Evolutionary conservation across 2,329 filamentous ascomycete species (phyloP).

Genomic region (Trichoderma lentiforme): DNA sequence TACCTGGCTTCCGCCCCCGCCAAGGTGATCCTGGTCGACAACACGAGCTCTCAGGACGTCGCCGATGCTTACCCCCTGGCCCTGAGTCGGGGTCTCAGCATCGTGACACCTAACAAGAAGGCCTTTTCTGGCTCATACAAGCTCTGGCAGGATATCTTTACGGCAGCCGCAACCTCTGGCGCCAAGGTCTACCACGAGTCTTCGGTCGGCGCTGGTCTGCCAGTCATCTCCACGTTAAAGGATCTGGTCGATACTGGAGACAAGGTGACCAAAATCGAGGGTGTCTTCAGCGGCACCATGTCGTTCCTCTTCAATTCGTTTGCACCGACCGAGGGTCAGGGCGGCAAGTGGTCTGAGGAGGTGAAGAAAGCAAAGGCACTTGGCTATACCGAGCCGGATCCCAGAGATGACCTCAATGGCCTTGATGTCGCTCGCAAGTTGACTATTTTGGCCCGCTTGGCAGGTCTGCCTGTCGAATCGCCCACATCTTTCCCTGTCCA

Average conservation of each 20-base stretch:
- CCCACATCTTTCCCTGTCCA: conserved; percentile 91
- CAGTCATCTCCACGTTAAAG: conserved; percentile 87
- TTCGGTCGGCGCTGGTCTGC: conserved; percentile 87
- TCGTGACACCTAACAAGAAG: conserved; percentile 98
- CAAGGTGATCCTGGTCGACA: conserved; percentile 85
- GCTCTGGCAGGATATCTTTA: conserved; percentile 86
- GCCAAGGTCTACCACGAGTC: conserved; percentile 94
- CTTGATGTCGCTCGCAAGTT: conserved; percentile 92
- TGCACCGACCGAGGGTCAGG: conserved; percentile 70
- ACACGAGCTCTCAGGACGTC: conserved; percentile 86
- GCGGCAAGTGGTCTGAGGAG: conserved; percentile 84
- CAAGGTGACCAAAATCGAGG: conserved; percentile 86
- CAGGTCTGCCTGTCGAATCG: conserved; percentile 75
- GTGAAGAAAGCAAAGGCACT: conserved; percentile 89
- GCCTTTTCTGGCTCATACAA: conserved; percentile 80
- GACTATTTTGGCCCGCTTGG: conserved; percentile 86
- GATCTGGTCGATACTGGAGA: conserved; percentile 95
- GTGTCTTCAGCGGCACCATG: conserved; percentile 96
- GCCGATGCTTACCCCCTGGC: conserved; percentile 80
- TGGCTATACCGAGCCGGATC: conserved; percentile 89
- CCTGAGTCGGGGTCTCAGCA: conserved; percentile 75
- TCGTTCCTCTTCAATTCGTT: conserved; percentile 98
- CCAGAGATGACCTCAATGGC: conserved; percentile 81
- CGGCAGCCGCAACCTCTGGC: conserved; percentile 63
- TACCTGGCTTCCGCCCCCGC: conserved; percentile 76